Base-by-base conservation (phyloP, 2,329 filamentous ascomycete genomes). In the Sporothrix mexicana region DNA sequence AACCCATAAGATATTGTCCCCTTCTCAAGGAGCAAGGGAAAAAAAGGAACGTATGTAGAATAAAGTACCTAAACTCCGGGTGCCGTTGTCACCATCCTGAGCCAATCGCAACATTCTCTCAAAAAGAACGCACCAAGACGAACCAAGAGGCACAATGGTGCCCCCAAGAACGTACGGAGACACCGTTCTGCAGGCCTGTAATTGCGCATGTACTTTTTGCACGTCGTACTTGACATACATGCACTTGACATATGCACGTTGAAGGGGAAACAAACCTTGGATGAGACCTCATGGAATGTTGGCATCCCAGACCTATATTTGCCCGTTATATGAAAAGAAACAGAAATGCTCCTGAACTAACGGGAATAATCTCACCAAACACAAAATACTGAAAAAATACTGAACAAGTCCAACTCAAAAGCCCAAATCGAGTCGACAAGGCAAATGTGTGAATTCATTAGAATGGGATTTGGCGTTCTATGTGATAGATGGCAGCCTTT, bases 221-320 rank as follows among this genome's bases (percentile, higher is more conserved):
- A 36, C 7, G 30, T 36, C n/a, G 41, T 47, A 12, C 61, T 25
- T 12, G 13, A 45, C 8, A 25, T 36, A n/a, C 45, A 23, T 3
- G 15, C n/a, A 51, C 20, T 15, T 6, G 17, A n/a, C 30, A 47
- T 7, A 25, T 69, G 47, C 66, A 55, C n/a, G 47, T 36, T n/a
- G 15, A 53, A 69, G 17, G 49, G 9, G 66, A 55, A 51, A 53
- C 43, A 41, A 30, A 53, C 23, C 23, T 53, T 55, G 30, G 25
- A 69, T 55, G 2, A 23, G 9, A 17, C 10, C n/a, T 69, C 47
- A 55, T 69, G 17, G 45, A 36, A 53, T 69, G 66, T 43, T 69
- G 47, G 25, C 47, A 69, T 69, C 66, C 66, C 30, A 45, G 66
- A 30, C 64, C 49, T 69, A 69, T 69, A 69, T 69, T 55, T 43